These are phyloP conservation scores for Saccharomycopsis sp. DNA, from an alignment of 805 yeast genomes.

Conservation along the genomic window DNA sequence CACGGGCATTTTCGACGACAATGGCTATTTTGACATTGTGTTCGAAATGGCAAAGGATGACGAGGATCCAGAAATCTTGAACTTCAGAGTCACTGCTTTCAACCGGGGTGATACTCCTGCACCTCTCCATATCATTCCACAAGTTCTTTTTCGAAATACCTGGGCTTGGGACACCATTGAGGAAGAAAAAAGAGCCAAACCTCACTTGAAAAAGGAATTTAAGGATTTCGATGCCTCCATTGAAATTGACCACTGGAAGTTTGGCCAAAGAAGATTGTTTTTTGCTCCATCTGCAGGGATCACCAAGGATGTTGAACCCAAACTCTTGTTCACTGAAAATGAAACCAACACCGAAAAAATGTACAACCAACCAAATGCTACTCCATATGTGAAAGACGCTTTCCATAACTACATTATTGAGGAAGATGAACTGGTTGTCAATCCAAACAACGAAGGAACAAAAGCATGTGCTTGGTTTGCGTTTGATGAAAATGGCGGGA, in stretches of 20 bases:
- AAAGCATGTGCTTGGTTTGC: constrained; percentile 78
- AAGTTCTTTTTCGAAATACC: constrained; percentile 73
- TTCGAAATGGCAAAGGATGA: constrained; percentile 86
- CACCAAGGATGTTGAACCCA: constrained; percentile 63
- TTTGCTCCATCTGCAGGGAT: constrained; percentile 83
- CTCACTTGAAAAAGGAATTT: constrained; percentile 35
- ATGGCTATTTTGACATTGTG: constrained; percentile 72
- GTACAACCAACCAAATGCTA: constrained; percentile 52
- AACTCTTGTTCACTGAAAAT: constrained; percentile 77
- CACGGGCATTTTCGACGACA: constrained; percentile 58
- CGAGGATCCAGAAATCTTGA: constrained; percentile 69
- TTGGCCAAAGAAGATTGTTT: constrained; percentile 55
- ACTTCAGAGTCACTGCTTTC: constrained; percentile 79
- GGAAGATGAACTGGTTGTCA: constrained; percentile 49
- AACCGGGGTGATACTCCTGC: constrained; percentile 77
- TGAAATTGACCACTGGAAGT: constrained; percentile 54
- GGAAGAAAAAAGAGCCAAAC: constrained; percentile 38
- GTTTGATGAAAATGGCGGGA: constrained; percentile 67
- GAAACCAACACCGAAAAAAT: constrained; percentile 69
- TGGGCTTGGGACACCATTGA: constrained; percentile 84
- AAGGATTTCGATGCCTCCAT: constrained; percentile 39
- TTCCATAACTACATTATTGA: constrained; percentile 77
- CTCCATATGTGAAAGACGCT: constrained; percentile 72
- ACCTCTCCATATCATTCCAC: constrained; percentile 84
- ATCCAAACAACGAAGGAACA: constrained; percentile 68